These are phyloP conservation scores for Mucor plumbeus DNA, from an alignment of 371 early-diverging fungal genomes.

Conservation along the genomic window DNA sequence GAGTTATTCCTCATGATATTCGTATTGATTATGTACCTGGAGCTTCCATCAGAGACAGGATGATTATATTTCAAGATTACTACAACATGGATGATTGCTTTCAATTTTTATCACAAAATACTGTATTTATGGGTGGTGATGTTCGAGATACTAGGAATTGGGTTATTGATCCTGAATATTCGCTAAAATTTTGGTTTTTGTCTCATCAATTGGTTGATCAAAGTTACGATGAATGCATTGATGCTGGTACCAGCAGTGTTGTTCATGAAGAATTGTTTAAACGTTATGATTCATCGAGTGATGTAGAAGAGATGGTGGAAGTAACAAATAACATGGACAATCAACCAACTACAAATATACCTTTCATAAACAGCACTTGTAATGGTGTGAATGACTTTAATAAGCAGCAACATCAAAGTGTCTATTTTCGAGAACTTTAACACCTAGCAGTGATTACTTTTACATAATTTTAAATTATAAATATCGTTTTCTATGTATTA, in stretches of 20 bases:
- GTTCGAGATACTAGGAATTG: conserved; percentile 52
- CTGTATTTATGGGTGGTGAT: conserved; percentile 59
- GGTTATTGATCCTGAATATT: conserved; percentile 46
- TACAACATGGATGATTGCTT: conserved; percentile 50
- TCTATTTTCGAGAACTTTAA: conserved; percentile 3
- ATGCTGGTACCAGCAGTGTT: background rate
- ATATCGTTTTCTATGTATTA: too few species aligned
- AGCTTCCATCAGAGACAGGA: conserved; percentile 38
- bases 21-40: conserved; percentile 48
- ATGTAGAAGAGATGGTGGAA: background rate
- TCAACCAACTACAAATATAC: background rate
- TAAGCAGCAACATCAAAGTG: background rate
- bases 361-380: background rate
- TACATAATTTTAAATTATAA: too few species aligned
- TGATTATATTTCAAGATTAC: conserved; percentile 51
- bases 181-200: conserved; percentile 57
- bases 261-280: conserved; percentile 7
- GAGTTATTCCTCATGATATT: conserved; percentile 46
- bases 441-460: background rate
- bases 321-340: background rate
- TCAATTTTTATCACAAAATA: conserved; percentile 42
- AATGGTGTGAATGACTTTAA: background rate
- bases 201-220: conserved; percentile 36
- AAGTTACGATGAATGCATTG: conserved; percentile 14
- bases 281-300: background rate